Evolutionary conservation across 2,329 filamentous ascomycete species (phyloP).

Genomic region (Stemphylium beticola): DNA sequence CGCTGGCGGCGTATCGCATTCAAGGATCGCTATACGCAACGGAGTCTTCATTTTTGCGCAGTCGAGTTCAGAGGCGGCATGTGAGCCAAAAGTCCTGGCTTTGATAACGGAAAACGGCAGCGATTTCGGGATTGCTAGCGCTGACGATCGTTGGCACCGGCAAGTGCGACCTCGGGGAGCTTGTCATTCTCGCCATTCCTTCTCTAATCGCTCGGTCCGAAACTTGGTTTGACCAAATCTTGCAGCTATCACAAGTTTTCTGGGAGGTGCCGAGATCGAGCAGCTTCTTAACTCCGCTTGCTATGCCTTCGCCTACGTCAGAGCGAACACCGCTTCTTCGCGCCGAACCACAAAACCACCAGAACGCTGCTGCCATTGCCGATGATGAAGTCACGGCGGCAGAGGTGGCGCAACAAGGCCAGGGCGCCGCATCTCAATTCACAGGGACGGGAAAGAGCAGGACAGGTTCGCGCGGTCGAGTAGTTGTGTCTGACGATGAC

Average conservation of each 20-base stretch:
- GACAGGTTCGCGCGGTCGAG: slow-evolving; percentile 33
- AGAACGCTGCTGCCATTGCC: slow-evolving; percentile 27
- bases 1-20: slow-evolving; percentile 80
- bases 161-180: slow-evolving; percentile 3
- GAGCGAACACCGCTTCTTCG: slow-evolving; percentile 45
- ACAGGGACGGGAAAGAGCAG: slow-evolving; percentile 30
- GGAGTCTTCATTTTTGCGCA: slow-evolving; percentile 43
- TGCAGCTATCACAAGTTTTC: neutral
- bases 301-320: slow-evolving; percentile 25
- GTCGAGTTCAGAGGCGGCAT: neutral
- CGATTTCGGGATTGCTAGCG: slow-evolving; percentile 24
- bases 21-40: slow-evolving; percentile 82
- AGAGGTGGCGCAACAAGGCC: slow-evolving; percentile 32
- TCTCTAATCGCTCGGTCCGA: neutral
- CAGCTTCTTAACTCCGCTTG: neutral
- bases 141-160: slow-evolving; percentile 7
- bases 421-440: slow-evolving; percentile 31
- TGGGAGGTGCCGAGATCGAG: neutral
- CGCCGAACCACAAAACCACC: slow-evolving; percentile 16
- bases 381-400: slow-evolving; percentile 28
- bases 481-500: slow-evolving; percentile 32
- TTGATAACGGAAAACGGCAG: slow-evolving; percentile 14
- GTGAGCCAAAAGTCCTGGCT: neutral
- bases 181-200: slow-evolving; percentile 1
- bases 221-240: neutral